Conservation (phyloP, 2,329 filamentous ascomycete species). For the Aspergillus tanneri region DNA sequence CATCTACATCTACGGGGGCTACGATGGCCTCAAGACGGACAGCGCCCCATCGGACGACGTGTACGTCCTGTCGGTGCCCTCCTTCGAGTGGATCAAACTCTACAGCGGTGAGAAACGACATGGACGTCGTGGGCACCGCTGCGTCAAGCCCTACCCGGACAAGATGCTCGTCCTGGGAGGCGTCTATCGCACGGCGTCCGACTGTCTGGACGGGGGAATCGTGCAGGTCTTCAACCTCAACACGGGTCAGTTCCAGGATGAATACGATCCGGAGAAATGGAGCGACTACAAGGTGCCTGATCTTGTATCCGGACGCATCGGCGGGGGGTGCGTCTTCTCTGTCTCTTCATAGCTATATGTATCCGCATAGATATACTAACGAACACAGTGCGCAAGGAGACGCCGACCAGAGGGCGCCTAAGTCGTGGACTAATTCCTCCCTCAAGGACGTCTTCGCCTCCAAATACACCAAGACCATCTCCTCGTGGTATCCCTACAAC, state of each 20-base stretch:
- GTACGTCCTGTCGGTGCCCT: conserved; percentile 48
- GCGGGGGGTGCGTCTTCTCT: conserved; percentile 5
- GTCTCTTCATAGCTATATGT: conserved; percentile 2
- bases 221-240: conserved; percentile 17
- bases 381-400: conserved; percentile 3
- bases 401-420: conserved; percentile 8
- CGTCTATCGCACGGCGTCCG: background rate
- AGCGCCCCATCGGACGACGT: conserved; percentile 43
- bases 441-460: conserved; percentile 8
- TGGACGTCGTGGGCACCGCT: conserved; percentile 32
- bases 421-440: conserved; percentile 16
- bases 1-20: conserved; percentile 53
- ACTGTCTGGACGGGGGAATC: conserved; percentile 3
- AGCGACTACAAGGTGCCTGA: conserved; percentile 13
- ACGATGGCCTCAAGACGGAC: conserved; percentile 33
- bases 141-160: conserved; percentile 49
- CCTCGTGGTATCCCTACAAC: conserved; percentile 7
- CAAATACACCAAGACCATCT: conserved; percentile 10
- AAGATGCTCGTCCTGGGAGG: conserved; percentile 45
- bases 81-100: conserved; percentile 47
- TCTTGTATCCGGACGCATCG: conserved; percentile 7
- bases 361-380: conserved; percentile 3
- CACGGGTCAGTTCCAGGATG: conserved; percentile 11
- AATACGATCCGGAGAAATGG: conserved; percentile 11
- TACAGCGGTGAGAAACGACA: conserved; percentile 23